These are phyloP conservation scores for Pythium grandisporangium DNA, from an alignment of 352 stramenopile species.

Conservation along the genomic window DNA sequence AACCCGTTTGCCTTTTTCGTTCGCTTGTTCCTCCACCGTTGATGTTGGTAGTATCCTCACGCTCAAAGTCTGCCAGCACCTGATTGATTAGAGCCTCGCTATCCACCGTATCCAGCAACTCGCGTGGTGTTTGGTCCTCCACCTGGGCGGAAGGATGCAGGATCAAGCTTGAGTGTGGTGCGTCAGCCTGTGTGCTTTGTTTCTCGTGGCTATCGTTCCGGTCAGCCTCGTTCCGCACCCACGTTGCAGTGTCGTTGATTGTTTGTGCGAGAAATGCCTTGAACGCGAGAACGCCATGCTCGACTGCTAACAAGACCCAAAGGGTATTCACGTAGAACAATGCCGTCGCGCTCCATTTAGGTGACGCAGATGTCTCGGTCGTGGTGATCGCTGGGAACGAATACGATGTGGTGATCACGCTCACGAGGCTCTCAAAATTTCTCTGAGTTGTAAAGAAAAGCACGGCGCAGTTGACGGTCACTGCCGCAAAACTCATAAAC, in stretches of 20 bases:
- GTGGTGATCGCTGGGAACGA: too few relatives aligned
- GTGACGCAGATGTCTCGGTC: too few relatives aligned
- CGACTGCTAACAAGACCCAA: conserved; percentile 47
- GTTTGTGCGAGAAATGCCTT: conserved; percentile 57
- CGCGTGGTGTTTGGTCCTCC: too few relatives aligned
- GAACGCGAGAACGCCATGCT: conserved; percentile 51
- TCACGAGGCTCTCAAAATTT: conserved; percentile 52
- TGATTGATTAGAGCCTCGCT: too few relatives aligned
- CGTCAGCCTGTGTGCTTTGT: conserved; percentile 8
- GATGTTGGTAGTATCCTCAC: too few relatives aligned
- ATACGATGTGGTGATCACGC: conserved; percentile 6
- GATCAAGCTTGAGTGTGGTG: conserved; percentile 1
- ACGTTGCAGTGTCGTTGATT: conserved; percentile 60
- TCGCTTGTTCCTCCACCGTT: conserved; percentile 8
- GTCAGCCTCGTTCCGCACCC: conserved; percentile 67
- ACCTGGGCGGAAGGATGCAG: too few relatives aligned
- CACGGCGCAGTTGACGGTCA: conserved; percentile 67
- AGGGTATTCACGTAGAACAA: conserved; percentile 42
- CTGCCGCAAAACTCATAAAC: conserved; percentile 85
- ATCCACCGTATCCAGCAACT: too few relatives aligned
- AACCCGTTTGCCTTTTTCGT: too few relatives aligned
- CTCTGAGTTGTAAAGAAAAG: conserved; percentile 61
- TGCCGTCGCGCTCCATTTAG: neutral
- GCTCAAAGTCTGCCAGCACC: too few relatives aligned
- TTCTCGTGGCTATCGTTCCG: conserved; percentile 32